Percentiles rank a stretch among this genome's conserved stretches.
phyloP scores from a whole-genome alignment of 73 alveolate genomes.

The Paramecium sonneborni region DNA sequence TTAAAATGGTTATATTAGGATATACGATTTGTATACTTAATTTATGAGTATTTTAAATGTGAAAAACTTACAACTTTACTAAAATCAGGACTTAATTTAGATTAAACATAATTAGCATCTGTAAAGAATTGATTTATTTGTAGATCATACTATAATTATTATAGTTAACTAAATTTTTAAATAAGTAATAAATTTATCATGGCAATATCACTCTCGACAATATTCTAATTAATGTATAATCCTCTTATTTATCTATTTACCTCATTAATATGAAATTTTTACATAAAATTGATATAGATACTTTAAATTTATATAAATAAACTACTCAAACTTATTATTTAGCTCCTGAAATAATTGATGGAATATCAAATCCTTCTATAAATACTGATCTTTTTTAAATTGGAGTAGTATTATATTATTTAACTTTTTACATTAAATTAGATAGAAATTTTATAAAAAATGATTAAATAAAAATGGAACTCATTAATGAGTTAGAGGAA shows the following conservation, averaged over 20 bases:
- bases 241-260: background rate
- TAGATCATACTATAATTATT: conserved; percentile 14
- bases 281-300: background rate
- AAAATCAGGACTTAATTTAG: background rate
- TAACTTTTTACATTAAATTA: background rate
- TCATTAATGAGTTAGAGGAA: background rate
- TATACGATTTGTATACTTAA: background rate
- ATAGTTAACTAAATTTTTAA: background rate
- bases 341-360: background rate
- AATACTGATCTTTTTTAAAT: background rate
- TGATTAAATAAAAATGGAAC: background rate
- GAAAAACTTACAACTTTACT: background rate
- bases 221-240: background rate
- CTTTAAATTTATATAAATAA: background rate
- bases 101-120: conserved; percentile 27
- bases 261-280: background rate
- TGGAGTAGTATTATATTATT: background rate
- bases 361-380: background rate
- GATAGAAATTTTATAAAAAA: background rate
- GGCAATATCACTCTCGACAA: conserved; percentile 21
- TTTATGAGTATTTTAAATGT: background rate
- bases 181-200: conserved; percentile 24
- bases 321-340: background rate
- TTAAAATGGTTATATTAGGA: conserved; percentile 52
- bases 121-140: background rate